Evolutionary conservation across 306 rosid species (phyloP).

Genomic region (Cucurbita moschata): DNA sequence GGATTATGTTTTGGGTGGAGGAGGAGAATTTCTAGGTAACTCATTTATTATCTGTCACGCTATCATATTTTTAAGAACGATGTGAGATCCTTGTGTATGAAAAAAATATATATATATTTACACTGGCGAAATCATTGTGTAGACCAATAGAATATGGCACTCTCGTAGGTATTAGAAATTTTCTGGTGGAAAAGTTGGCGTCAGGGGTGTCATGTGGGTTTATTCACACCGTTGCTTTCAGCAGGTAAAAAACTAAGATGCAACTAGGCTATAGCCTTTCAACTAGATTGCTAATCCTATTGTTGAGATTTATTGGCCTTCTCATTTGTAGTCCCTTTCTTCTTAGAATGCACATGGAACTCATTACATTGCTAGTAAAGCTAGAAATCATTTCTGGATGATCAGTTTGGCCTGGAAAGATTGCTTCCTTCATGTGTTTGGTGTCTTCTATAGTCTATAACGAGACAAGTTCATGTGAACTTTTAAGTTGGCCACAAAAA

Average conservation of each 20-base stretch:
- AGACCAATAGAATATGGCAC: not conserved
- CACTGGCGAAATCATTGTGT: too few relatives aligned
- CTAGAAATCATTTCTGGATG: not conserved
- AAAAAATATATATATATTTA: too few relatives aligned
- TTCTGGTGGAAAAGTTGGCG: not conserved
- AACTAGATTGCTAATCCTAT: not conserved
- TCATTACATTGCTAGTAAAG: not conserved
- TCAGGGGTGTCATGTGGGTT: not conserved
- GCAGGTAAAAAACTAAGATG: not conserved
- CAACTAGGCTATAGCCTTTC: not conserved
- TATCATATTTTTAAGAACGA: too few relatives aligned
- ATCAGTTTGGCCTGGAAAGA: not conserved
- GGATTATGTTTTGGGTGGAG: not conserved
- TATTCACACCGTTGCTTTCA: not conserved
- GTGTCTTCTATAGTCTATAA: not conserved
- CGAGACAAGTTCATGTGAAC: not conserved
- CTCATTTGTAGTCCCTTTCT: not conserved
- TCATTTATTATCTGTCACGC: too few relatives aligned
- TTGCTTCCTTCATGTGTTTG: not conserved
- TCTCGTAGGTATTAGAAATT: not conserved
- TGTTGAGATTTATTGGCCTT: not conserved
- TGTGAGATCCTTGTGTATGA: too few relatives aligned
- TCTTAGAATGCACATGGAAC: not conserved
- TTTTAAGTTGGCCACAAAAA: not conserved
- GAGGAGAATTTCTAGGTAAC: too few relatives aligned